These are phyloP conservation scores for Fusarium sp. DNA, from an alignment of 2,329 filamentous ascomycete species.

Conservation along the genomic window DNA sequence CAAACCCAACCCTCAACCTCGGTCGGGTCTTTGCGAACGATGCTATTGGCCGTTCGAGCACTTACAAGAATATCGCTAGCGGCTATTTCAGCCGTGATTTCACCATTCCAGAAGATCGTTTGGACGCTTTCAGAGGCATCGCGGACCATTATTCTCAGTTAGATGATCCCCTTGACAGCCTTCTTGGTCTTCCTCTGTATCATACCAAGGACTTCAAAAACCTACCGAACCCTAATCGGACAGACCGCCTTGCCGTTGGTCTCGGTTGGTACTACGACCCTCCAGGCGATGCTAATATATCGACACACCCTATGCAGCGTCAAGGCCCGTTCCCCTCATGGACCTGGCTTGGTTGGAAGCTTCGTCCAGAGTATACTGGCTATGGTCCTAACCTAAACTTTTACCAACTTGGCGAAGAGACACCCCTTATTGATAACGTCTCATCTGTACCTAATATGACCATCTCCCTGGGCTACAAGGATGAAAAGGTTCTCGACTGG, in stretches of 20 bases:
- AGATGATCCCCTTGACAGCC: constrained; percentile 44
- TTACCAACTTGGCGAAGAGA: constrained; percentile 46
- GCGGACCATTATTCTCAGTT: constrained; percentile 46
- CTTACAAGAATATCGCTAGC: constrained; percentile 46
- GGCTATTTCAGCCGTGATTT: constrained; percentile 49
- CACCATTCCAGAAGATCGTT: constrained; percentile 44
- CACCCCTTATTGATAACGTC: constrained; percentile 45
- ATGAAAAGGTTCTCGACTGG: constrained; percentile 50
- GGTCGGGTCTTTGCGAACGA: constrained; percentile 49
- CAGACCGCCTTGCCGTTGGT: constrained; percentile 50
- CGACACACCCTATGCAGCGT: constrained; percentile 44
- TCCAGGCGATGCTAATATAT: constrained; percentile 29
- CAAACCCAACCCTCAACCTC: constrained; percentile 47
- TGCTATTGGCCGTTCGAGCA: constrained; percentile 39
- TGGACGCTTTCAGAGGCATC: constrained; percentile 51
- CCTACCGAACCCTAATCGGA: constrained; percentile 45
- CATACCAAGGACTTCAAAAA: constrained; percentile 48
- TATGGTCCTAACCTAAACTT: constrained; percentile 48
- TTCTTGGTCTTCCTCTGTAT: constrained; percentile 52
- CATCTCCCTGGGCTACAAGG: constrained; percentile 51
- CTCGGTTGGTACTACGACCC: constrained; percentile 51
- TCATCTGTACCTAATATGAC: constrained; percentile 49
- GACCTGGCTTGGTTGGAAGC: constrained; percentile 54
- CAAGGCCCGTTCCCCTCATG: constrained; percentile 50
- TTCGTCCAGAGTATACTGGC: constrained; percentile 41